Conservation (phyloP, 257 asterid genomes). For the Echites panduratus region DNA sequence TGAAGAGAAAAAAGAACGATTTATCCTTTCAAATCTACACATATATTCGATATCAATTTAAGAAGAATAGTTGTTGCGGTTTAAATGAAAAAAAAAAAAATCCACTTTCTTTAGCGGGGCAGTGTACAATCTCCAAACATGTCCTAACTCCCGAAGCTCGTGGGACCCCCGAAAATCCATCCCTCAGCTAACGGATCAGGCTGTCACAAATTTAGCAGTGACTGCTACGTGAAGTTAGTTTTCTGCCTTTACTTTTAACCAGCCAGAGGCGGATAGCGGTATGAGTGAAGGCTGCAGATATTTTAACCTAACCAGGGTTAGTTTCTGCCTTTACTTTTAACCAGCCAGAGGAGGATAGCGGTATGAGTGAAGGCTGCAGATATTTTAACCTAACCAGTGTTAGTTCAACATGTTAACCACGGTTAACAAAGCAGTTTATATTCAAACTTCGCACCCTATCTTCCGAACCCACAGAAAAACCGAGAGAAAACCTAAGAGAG, state of each 20-base stretch:
- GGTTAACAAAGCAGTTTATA: conserved; percentile 47
- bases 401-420: conserved; percentile 24
- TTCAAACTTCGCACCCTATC: conserved; percentile 5
- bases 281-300: conserved; percentile 17
- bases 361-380: conserved; percentile 12
- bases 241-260: conserved; percentile 14
- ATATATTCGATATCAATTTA: no score
- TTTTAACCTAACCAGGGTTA: conserved; percentile 40
- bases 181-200: conserved; percentile 1
- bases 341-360: conserved; percentile 11
- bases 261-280: conserved; percentile 8
- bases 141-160: conserved; percentile 3
- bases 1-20: no score
- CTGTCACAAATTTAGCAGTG: conserved; percentile 23
- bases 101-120: not conserved
- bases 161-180: conserved; percentile 15
- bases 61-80: no score
- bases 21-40: no score
- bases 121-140: conserved; percentile 10
- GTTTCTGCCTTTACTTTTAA: conserved; percentile 10
- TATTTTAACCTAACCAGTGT: conserved; percentile 42
- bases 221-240: conserved; percentile 33
- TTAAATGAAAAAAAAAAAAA: no score
- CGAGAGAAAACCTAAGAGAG: not conserved
- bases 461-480: not conserved